Base-by-base conservation (phyloP, 208 protist species). In the Leishmania arabica region DNA sequence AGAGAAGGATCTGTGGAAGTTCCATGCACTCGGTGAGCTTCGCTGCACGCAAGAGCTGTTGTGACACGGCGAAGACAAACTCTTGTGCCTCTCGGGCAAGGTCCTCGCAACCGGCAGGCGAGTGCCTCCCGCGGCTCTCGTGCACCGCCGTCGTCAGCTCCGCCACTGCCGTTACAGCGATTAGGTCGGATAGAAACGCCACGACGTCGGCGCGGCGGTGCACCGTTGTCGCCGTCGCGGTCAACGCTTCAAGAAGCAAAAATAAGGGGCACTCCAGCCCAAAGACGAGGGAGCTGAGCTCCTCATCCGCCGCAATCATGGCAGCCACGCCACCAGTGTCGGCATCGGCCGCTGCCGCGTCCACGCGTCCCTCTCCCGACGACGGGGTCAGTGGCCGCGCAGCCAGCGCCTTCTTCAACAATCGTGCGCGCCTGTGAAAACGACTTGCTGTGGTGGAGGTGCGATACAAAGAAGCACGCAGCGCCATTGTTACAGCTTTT, bases 21-120 rank as follows among this genome's bases (percentile, higher is more conserved):
- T 95, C 87, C 90, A 97, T 95, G 60, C 80, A 60, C 75, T 97
- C 94, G 77, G 86, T 91, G 51, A 94, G 77, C 66, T 91, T 83
- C 24, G 88, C 88, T 5, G 90, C 90, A 21, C 85, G 90, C 42
- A 93, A 88, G 3, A 96, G 85, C 62, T 93, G 89, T 19, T 89
- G 84, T 2, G 92, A 79, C 7, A 95, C 56, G 2, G 79, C 78
- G 17, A 88, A 58, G n/a, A 90, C 54, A 53, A 82, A 83, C 34
- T 80, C 80, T 62, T 82, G 78, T 42, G 37, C 47, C n/a, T 34
- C 53, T 70, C 21, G 34, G 4, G n/a, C 19, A 1, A 54, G 34
- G 0, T 49, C 45, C n/a, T 45, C 9, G 21, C 17, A 13, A 31
- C 31, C 15, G 15, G 40, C 19, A 24, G 21, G 40, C 40, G 11